Base-by-base conservation (phyloP, 331 rosid species). In the Malus hybrid region DNA sequence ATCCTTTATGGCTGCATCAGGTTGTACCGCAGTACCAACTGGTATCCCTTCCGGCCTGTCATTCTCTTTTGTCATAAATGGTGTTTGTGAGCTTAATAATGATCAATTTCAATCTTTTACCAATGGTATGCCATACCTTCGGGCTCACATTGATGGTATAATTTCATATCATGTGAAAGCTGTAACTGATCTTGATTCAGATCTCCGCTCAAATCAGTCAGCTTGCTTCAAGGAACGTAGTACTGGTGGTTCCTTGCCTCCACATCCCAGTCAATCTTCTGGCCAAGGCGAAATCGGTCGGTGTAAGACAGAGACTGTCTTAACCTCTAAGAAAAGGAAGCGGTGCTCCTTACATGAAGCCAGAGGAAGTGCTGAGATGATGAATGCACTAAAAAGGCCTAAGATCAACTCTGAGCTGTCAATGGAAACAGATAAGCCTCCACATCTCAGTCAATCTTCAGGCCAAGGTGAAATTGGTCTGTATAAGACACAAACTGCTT, bases 1-100 rank as follows among this genome's bases (percentile, higher is more conserved):
- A 52, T 10, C 29, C 18, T 57, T 55, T 6, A 12, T 52, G 9
- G 10, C 59, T 20, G 34, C 75, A 52, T 54, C 46, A 20, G 5
- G 67, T 44, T 73, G 20, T 77, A 54, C 36, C 71, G 24, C 24
- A 20, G 54, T 22, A n/a, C 57, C 80, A 34, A 5, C 46, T 10
- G 3, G 59, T 60, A 8, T 65, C 64, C 20, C 71, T 50, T 33
- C 69, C 28, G 66, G 20, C 59, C 55, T 11, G 55, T 19, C 68
- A 31, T 42, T 39, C 6, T 28, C 2, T 44, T 16, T 52, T 22
- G 36, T 77, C 69, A 48, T 66, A 24, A 22, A 29, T 11, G 52
- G 66, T 18, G 79, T n/a, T 73, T 65, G 18, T 72, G 78, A 83
- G 33, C 74, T 68, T 50, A 78, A 73, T 69, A 13, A 63, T 14